Conservation (phyloP, 2,329 filamentous ascomycete genomes). For the Fusarium secorum region DNA sequence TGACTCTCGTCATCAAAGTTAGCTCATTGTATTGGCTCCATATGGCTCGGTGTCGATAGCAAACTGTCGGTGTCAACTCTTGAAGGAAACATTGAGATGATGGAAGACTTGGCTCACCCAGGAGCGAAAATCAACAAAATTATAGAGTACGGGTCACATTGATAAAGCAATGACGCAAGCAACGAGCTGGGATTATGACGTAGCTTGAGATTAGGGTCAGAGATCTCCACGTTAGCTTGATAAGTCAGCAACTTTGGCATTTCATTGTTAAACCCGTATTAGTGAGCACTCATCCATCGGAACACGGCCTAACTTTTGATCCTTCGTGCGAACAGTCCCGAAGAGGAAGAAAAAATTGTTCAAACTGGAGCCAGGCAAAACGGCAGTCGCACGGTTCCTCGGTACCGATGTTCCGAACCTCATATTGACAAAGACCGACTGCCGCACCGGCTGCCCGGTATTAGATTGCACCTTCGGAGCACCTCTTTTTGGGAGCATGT, state of each 20-base stretch:
- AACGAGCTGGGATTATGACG: slow-evolving; percentile 14
- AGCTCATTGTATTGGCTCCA: not conserved
- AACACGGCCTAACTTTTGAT: slow-evolving; percentile 21
- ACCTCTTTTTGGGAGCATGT: not conserved
- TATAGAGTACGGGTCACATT: slow-evolving; percentile 4
- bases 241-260: slow-evolving; percentile 4
- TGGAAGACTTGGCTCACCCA: not conserved
- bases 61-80: not conserved
- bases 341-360: slow-evolving; percentile 10
- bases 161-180: slow-evolving; percentile 25
- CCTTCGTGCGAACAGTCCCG: not conserved
- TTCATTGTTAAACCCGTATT: not conserved
- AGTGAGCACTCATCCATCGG: not conserved
- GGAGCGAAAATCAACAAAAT: not conserved
- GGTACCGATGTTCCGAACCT: slow-evolving; percentile 29
- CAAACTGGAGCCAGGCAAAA: not conserved
- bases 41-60: not conserved
- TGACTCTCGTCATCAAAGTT: not conserved
- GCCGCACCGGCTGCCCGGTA: slow-evolving; percentile 20
- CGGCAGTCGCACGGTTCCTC: slow-evolving; percentile 35
- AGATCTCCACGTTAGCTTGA: not conserved
- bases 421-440: slow-evolving; percentile 14
- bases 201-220: not conserved
- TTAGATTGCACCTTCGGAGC: slow-evolving; percentile 1
- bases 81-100: not conserved